A percentile compares a stretch with the other conserved stretches of the same genome.
Evolutionary conservation across 345 rosid species (phyloP).

Genomic region (Carallia pectinifolia): DNA sequence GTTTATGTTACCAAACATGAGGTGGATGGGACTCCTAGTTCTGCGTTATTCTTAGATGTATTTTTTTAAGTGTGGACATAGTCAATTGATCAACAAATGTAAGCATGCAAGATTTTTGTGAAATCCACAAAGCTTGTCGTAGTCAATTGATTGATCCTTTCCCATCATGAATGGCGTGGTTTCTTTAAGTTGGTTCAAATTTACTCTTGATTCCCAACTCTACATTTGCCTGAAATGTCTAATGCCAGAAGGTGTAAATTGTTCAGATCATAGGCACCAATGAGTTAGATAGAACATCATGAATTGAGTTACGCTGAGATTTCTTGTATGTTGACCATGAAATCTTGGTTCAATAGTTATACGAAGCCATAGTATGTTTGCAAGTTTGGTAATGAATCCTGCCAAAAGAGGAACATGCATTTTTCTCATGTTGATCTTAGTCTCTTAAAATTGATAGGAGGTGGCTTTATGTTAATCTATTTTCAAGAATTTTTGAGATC

Average conservation of each 20-base stretch:
- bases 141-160: neutral
- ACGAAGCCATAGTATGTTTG: too few relatives aligned
- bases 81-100: neutral
- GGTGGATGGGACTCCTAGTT: neutral
- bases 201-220: neutral
- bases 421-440: too few relatives aligned
- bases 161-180: slow-evolving; percentile 6
- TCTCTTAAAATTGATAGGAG: too few relatives aligned
- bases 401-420: neutral
- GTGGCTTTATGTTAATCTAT: slow-evolving; percentile 7
- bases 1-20: slow-evolving; percentile 5
- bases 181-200: slow-evolving; percentile 1
- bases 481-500: slow-evolving; percentile 3
- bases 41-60: neutral
- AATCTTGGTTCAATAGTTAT: too few relatives aligned
- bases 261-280: neutral
- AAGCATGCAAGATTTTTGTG: neutral
- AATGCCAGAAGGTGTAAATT: neutral
- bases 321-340: neutral
- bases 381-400: neutral
- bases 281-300: neutral
- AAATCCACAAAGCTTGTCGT: neutral
- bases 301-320: neutral
- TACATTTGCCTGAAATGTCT: neutral
- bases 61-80: too few relatives aligned